Conservation (phyloP, 208 protist genomes). For the Borovskyia barvae region DNA sequence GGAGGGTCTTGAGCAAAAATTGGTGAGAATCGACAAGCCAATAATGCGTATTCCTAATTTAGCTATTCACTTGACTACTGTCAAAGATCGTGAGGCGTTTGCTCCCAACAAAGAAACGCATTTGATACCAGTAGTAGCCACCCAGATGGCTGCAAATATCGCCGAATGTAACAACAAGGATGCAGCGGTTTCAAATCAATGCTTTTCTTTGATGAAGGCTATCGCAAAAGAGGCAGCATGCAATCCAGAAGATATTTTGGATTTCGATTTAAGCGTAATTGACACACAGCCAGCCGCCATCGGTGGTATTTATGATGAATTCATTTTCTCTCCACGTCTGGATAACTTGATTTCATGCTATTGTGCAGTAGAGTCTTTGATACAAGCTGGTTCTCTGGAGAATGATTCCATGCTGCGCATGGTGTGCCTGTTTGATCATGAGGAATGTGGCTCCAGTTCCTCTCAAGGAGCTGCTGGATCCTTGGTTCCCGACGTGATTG, state of each 20-base stretch:
- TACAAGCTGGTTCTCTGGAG: slow-evolving; percentile 34
- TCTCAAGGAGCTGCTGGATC: slow-evolving; percentile 74
- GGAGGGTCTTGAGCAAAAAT: slow-evolving; percentile 34
- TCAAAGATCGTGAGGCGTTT: slow-evolving; percentile 80
- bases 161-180: slow-evolving; percentile 13
- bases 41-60: slow-evolving; percentile 95
- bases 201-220: slow-evolving; percentile 69
- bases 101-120: slow-evolving; percentile 95
- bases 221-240: slow-evolving; percentile 64
- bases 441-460: slow-evolving; percentile 86
- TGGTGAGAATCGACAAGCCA: slow-evolving; percentile 87
- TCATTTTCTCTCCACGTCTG: slow-evolving; percentile 94
- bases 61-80: slow-evolving; percentile 94
- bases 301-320: slow-evolving; percentile 94
- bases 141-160: slow-evolving; percentile 33
- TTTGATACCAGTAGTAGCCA: slow-evolving; percentile 90
- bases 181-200: slow-evolving; percentile 34
- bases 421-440: slow-evolving; percentile 89
- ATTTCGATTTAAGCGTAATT: slow-evolving; percentile 95
- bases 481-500: slow-evolving; percentile 77
- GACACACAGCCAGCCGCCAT: slow-evolving; percentile 92
- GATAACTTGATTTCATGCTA: slow-evolving; percentile 97
- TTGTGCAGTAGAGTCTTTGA: slow-evolving; percentile 83
- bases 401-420: slow-evolving; percentile 84
- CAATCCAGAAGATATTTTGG: slow-evolving; percentile 83